Conservation (phyloP, 352 stramenopile species). For the Globisporangium iwayamae region DNA sequence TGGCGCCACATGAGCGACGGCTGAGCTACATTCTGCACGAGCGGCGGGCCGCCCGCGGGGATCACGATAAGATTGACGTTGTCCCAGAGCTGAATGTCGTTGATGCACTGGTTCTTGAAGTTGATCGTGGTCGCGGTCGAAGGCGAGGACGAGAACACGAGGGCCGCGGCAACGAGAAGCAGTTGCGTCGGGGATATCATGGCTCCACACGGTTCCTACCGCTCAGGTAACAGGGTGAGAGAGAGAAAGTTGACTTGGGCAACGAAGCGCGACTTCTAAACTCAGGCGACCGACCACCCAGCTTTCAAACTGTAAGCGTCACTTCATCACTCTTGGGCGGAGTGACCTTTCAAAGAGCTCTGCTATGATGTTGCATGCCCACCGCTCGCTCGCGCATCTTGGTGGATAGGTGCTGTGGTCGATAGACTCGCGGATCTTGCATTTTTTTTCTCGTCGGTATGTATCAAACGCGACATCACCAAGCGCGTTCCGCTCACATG, state of each 20-base stretch:
- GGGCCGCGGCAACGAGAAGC: not conserved
- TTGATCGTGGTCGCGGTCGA: slow-evolving; percentile 19
- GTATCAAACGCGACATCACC: not conserved
- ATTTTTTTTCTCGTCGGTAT: too few species aligned
- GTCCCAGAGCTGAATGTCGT: slow-evolving; percentile 29
- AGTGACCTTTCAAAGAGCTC: not conserved
- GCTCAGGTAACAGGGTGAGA: too few species aligned
- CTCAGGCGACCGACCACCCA: not conserved
- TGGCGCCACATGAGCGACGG: slow-evolving; percentile 31
- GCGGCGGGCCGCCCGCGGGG: slow-evolving; percentile 6
- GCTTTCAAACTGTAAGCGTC: not conserved
- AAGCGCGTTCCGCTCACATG: not conserved
- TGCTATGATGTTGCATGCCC: not conserved
- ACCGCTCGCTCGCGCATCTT: too few species aligned
- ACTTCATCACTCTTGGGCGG: not conserved
- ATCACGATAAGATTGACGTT: slow-evolving; percentile 24
- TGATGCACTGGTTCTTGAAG: slow-evolving; percentile 29
- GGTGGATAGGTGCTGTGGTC: too few species aligned
- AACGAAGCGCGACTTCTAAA: not conserved
- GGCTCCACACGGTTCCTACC: too few species aligned
- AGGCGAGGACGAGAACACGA: too few species aligned
- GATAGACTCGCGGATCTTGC: too few species aligned
- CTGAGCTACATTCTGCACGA: slow-evolving; percentile 12
- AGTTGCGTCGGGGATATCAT: not conserved
- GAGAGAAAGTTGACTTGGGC: not conserved